Percentiles rank a stretch among this genome's conserved stretches.
Evolutionary conservation across 106 monocot genomes (phyloP).

Genomic region (Allium cepa): DNA sequence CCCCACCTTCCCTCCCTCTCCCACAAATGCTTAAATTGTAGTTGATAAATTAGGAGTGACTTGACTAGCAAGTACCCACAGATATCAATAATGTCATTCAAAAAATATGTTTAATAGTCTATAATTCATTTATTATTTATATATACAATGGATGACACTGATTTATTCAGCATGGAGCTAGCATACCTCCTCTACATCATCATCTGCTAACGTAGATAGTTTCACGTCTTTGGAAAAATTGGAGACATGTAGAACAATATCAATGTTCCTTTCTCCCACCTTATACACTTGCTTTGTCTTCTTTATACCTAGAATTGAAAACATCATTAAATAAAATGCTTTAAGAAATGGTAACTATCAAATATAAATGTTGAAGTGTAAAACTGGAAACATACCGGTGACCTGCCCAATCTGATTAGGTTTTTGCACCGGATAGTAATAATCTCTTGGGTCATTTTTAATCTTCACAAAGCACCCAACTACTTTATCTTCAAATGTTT

Average conservation of each 20-base stretch:
- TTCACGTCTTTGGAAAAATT: conserved; percentile 47
- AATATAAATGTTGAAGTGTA: neutral
- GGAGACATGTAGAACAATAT: conserved; percentile 48
- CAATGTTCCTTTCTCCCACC: conserved; percentile 41
- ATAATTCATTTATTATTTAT: no score
- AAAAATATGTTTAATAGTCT: no score
- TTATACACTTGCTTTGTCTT: conserved; percentile 36
- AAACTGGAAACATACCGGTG: conserved; percentile 30
- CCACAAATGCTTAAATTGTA: no score
- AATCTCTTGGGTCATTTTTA: conserved; percentile 52
- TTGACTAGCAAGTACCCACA: no score
- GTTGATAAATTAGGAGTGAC: no score
- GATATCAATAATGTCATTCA: no score
- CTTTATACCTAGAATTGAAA: conserved; percentile 38
- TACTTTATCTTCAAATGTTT: conserved; percentile 69
- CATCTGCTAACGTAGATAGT: conserved; percentile 67
- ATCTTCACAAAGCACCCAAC: conserved; percentile 81
- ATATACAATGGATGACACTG: no score
- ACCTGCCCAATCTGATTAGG: conserved; percentile 57
- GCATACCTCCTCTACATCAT: conserved; percentile 79
- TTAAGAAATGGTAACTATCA: neutral
- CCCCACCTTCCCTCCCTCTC: no score
- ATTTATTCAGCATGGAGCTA: neutral
- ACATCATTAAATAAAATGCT: neutral
- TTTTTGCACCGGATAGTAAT: conserved; percentile 30